Evolutionary conservation across 805 yeast species (phyloP).

Genomic region (Yarrowia sp.): DNA sequence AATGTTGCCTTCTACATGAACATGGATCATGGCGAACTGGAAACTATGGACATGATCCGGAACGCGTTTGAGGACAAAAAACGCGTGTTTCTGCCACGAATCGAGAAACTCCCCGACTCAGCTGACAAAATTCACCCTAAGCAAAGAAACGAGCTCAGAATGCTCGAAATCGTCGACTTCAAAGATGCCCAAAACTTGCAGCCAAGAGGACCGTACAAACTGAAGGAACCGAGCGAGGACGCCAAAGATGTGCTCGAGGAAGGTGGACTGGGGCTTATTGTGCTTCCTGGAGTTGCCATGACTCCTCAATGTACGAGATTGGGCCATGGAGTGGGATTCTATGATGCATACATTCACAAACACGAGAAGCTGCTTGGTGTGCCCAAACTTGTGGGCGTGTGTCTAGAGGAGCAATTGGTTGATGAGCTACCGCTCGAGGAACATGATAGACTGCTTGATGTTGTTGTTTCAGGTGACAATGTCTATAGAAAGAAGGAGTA

Average conservation of each 20-base stretch:
- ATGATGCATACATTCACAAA: conserved; percentile 62
- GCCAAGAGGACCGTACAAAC: conserved; percentile 65
- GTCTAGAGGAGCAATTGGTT: conserved; percentile 61
- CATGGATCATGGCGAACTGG: conserved; percentile 69
- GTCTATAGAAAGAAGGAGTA: neutral
- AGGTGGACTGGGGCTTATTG: conserved; percentile 60
- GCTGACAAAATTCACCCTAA: conserved; percentile 20
- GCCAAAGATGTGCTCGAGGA: conserved; percentile 32
- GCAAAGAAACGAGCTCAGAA: conserved; percentile 48
- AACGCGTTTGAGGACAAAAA: conserved; percentile 46
- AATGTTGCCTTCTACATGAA: conserved; percentile 68
- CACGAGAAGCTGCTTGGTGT: conserved; percentile 3
- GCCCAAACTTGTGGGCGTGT: conserved; percentile 53
- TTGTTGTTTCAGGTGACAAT: conserved; percentile 45
- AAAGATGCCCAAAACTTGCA: conserved; percentile 46
- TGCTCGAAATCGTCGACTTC: conserved; percentile 48
- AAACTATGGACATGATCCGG: conserved; percentile 54
- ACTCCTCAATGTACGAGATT: conserved; percentile 51
- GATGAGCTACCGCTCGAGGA: conserved; percentile 51
- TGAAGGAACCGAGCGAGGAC: conserved; percentile 61
- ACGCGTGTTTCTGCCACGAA: conserved; percentile 40
- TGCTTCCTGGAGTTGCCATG: conserved; percentile 87
- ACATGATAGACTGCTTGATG: conserved; percentile 63
- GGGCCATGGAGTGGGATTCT: conserved; percentile 94
- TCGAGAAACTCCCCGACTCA: conserved; percentile 43